Conservation (phyloP, 2,329 filamentous ascomycete genomes). For the Aspergillus carbonarius region DNA sequence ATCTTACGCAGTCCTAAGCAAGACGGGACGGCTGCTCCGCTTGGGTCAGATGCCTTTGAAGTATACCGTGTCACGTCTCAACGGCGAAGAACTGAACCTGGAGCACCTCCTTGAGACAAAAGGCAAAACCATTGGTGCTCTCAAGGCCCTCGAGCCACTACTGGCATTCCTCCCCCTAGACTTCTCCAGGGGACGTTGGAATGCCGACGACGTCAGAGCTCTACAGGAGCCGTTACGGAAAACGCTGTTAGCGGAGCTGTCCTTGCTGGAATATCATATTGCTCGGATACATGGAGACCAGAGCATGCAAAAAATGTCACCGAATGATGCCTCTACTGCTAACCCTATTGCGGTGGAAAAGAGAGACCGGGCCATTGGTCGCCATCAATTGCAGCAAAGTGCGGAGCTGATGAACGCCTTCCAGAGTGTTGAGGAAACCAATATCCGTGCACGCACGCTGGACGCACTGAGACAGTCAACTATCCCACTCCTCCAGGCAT, state of each 20-base stretch:
- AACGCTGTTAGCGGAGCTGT: constrained; percentile 35
- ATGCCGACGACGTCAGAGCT: constrained; percentile 42
- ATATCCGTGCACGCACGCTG: constrained; percentile 17
- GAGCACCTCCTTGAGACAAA: constrained; percentile 33
- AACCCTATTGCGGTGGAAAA: background rate
- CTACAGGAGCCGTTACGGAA: constrained; percentile 41
- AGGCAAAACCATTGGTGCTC: constrained; percentile 34
- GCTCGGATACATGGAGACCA: constrained; percentile 19
- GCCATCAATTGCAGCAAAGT: constrained; percentile 27
- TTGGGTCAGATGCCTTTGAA: constrained; percentile 32
- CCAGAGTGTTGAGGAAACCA: constrained; percentile 33
- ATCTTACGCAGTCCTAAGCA: constrained; percentile 44
- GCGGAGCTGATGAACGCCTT: constrained; percentile 39
- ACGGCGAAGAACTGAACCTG: constrained; percentile 17
- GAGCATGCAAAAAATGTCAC: background rate
- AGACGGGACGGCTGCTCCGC: constrained; percentile 31
- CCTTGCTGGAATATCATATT: constrained; percentile 48
- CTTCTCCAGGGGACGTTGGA: constrained; percentile 49
- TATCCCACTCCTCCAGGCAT: constrained; percentile 30
- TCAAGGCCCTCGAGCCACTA: constrained; percentile 41
- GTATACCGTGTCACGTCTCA: constrained; percentile 25
- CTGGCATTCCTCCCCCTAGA: constrained; percentile 50
- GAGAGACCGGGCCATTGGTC: background rate
- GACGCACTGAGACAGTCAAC: constrained; percentile 34
- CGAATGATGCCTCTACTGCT: background rate